Conservation (phyloP, 192 early-diverging fungal genomes). For the Ambispora gerdemannii region DNA sequence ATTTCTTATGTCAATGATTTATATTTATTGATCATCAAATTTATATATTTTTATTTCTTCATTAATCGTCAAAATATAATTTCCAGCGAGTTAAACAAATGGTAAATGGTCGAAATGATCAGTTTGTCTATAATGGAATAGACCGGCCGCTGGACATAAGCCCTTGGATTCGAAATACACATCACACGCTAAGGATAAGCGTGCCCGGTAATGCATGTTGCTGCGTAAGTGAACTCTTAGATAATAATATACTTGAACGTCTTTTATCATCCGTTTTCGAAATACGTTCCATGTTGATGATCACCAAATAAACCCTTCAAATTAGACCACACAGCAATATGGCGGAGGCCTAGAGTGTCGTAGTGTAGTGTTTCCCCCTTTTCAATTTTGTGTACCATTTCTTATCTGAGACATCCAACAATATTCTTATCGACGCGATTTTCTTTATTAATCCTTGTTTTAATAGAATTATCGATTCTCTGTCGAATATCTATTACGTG, state of each 20-base stretch:
- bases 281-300: too few relatives aligned
- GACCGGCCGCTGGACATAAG: neutral
- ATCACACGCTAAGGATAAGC: neutral
- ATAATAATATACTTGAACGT: too few relatives aligned
- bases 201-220: neutral
- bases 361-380: too few relatives aligned
- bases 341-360: too few relatives aligned
- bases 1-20: neutral
- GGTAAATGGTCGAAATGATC: neutral
- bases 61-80: too few relatives aligned
- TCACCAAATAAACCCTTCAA: too few relatives aligned
- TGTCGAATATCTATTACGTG: neutral
- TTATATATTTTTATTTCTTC: neutral
- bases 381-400: too few relatives aligned
- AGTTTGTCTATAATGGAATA: neutral
- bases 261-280: too few relatives aligned
- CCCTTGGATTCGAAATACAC: neutral
- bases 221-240: constrained; percentile 15
- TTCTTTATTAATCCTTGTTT: neutral
- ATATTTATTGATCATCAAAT: neutral
- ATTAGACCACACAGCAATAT: too few relatives aligned
- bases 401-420: too few relatives aligned
- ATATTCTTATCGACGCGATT: neutral
- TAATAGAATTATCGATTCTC: neutral
- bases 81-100: neutral